Base-by-base conservation (phyloP, 176 grass and related monocot genomes). In the Tillandsia fasciculata region DNA sequence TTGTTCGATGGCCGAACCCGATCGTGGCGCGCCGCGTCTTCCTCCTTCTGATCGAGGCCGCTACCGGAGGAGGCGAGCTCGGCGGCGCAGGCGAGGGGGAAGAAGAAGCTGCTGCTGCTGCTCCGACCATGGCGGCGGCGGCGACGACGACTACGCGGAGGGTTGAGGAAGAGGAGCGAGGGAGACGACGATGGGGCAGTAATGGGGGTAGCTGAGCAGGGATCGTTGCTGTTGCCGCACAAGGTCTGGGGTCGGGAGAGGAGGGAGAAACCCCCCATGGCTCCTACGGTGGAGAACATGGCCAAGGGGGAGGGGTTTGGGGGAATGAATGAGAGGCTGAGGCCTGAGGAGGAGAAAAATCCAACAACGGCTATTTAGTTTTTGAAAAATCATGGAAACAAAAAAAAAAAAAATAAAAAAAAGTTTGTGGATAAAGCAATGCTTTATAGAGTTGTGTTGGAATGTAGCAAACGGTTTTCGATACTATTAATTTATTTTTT, bases 1-100 rank as follows among this genome's bases (percentile, higher is more conserved):
- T 1, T n/a, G 53, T 22, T 42, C 7, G 11, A 63, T 3, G 48
- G 22, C 64, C 65, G n/a, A 75, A 97, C 89, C 84, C 76, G 88
- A 0, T 68, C 67, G 1, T 70, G 71, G 15, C 78, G 78, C 12
- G 71, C 81, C 57, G 92, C 54, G 22, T 63, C 76, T 48, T 70
- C 76, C 1, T 74, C 76, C 9, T 74, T 76, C 10, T 77, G 81
- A 2, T 72, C 79, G 22, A 77, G 70, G 28, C 70, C 26, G 15
- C 78, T 75, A 50, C 72, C 68, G 5, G 74, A 68, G 10, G 74
- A 10, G 9, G 65, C 74, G 64, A 54, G 65, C 52, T 47, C 68
- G 13, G 52, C 65, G 12, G 26, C 51, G 65, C 75, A 77, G 28
- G 66, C 27, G 52, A 42, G 33, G 33, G 33, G 33, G 4, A 42